Percentiles rank a stretch among this genome's conserved stretches.
Evolutionary conservation across 2,329 filamentous ascomycete genomes (phyloP).

Genomic region (Diaporthe sp.): DNA sequence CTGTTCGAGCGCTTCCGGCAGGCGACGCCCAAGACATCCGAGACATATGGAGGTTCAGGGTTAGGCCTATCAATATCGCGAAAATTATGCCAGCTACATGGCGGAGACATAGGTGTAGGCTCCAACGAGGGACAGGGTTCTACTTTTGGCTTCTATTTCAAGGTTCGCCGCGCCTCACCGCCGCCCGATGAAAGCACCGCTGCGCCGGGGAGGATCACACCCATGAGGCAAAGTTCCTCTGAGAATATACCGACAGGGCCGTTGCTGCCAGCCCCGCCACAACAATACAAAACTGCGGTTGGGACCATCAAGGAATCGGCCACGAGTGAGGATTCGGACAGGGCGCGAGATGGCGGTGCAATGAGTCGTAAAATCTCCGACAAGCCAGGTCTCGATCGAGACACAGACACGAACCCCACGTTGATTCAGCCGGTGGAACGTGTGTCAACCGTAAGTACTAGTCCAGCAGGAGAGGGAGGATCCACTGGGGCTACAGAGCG

Average conservation of each 20-base stretch:
- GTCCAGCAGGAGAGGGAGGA: neutral
- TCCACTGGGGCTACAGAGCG: no score
- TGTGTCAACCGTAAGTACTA: neutral
- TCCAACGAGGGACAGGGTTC: conserved; percentile 16
- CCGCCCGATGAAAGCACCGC: neutral
- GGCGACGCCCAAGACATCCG: conserved; percentile 27
- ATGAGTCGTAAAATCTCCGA: neutral
- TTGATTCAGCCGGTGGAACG: neutral
- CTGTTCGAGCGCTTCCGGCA: conserved; percentile 26
- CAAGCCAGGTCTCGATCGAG: neutral
- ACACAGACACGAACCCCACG: neutral
- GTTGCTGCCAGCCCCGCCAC: neutral
- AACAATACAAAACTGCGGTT: neutral
- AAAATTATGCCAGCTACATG: conserved; percentile 22
- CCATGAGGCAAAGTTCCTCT: conserved; percentile 1
- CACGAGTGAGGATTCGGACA: neutral
- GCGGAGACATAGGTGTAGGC: conserved; percentile 23
- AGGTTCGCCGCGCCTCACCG: neutral
- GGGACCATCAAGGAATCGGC: neutral
- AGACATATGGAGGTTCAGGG: conserved; percentile 20
- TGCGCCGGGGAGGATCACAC: neutral
- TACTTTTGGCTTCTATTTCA: conserved; percentile 27
- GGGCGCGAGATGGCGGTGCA: neutral
- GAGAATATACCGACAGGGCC: neutral
- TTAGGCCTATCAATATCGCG: conserved; percentile 21